These are phyloP conservation scores for Cylindrodendrum hubeiense DNA, from an alignment of 2,329 filamentous ascomycete genomes.

Conservation along the genomic window DNA sequence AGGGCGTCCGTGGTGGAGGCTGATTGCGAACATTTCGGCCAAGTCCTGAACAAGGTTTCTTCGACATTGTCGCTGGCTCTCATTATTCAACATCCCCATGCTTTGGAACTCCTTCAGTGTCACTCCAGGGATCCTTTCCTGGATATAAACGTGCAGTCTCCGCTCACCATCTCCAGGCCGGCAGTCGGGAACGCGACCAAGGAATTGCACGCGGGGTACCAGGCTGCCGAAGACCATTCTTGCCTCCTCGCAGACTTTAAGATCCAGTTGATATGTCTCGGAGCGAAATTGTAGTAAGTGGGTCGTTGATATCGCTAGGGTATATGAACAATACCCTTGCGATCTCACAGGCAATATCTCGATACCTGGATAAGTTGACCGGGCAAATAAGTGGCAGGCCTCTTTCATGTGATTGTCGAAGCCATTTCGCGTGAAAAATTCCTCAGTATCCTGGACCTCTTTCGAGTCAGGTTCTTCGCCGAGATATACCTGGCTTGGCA, in stretches of 20 bases:
- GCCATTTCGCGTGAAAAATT: constrained; percentile 41
- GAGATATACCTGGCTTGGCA: background rate
- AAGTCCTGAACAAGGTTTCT: constrained; percentile 55
- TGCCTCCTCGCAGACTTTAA: constrained; percentile 52
- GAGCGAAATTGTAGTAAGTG: constrained; percentile 64
- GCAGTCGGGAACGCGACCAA: constrained; percentile 49
- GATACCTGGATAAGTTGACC: constrained; percentile 46
- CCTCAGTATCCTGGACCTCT: constrained; percentile 1
- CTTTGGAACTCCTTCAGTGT: constrained; percentile 51
- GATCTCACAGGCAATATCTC: constrained; percentile 49
- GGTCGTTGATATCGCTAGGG: constrained; percentile 54
- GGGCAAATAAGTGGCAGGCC: constrained; percentile 48
- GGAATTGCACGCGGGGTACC: constrained; percentile 55
- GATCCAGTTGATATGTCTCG: constrained; percentile 55
- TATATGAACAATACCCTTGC: constrained; percentile 67
- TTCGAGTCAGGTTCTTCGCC: background rate
- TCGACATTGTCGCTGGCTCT: constrained; percentile 24
- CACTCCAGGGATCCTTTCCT: constrained; percentile 57
- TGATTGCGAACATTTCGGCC: constrained; percentile 54
- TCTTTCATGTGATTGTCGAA: constrained; percentile 24
- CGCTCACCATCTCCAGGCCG: background rate
- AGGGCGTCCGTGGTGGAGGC: constrained; percentile 47
- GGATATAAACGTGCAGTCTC: constrained; percentile 54
- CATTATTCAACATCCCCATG: constrained; percentile 10
- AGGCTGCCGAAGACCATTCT: constrained; percentile 54